Evolutionary conservation across 805 yeast genomes (phyloP), one percentile per base, ranked within the genome.

Genomic region (Candida chilensis): DNA sequence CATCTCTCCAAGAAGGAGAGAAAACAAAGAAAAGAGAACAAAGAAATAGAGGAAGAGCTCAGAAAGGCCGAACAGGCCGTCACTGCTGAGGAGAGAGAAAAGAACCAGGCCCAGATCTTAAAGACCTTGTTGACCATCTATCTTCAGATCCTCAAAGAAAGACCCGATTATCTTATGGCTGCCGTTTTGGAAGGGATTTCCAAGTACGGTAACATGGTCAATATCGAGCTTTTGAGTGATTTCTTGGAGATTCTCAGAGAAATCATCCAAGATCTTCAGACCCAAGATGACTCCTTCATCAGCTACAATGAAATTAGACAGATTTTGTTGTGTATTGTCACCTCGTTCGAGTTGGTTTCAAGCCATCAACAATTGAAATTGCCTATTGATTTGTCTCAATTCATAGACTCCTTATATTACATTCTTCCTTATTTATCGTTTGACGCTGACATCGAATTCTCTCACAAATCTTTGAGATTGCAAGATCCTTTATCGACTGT

Each of bases 141-240:
- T 49, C 59, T 92, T 40, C 87, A 83, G 39, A 72, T 90, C 18
- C 62, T 92, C 38, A 80, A 71, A 49, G 68, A 67, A 12, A 67
- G 74, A 27, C 71, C 77, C 13, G 70, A 74, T 22, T 68, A 71
- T 13, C 60, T 92, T 31, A 76, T 86, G 64, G 95, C 94, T 5
- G 68, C 90, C 0, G 94, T 90, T 0, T 62, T 92, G 32, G 97
- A 92, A 57, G 97, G 97, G 3, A 58, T 92, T 33, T 83, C 96
- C 1, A 74, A 75, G 47, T 87, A 79, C 48, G 95, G 97, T 2
- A 92, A 81, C 45, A 78, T 88, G 77, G 87, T 94, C 16, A 92
- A 92, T 48, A 75, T 90, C 34, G 97, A 92, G 40, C 63, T 92
- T 27, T 68, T 92, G 41, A 97, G 97, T 16, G 98, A 92, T 50